Evolutionary conservation across 345 rosid genomes (phyloP), one percentile per base, ranked within the genome.

Genomic region (Boechera stricta): DNA sequence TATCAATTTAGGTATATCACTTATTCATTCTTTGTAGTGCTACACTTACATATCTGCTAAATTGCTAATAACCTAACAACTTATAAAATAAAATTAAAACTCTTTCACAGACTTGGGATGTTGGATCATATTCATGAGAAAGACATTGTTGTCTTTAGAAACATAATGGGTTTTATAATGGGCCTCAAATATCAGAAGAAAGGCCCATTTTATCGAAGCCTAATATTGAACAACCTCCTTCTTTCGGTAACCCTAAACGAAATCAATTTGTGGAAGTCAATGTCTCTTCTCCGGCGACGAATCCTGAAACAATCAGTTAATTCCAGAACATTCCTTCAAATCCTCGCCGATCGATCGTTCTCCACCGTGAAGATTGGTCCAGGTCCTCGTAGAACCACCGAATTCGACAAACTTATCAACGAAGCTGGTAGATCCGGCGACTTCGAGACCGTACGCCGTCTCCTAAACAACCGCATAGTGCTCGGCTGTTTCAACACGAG

Each of bases 401-500:
- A 84, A 68, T 88, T 84, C 75, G 93, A 92, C 72, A 81, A 80
- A 15, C 87, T 81, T 15, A 73, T 84, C 67, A 51, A 81, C 70
- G 78, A 75, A n/a, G 87, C 91, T 8, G 93, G 81, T 35, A 81
- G 58, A 38, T 76, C 78, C 41, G 76, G 84, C 36, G 88, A 92
- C 64, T 67, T 86, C 48, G 84, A 80, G 65, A 67, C 83, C 2
- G 83, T 90, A 31, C 83, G 72, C 47, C 39, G 82, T 75, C 88
- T 87, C 48, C 87, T 88, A 71, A 83, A 74, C 79, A 90, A 85
- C 78, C 88, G 91, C 56, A 13, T 75, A 12, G 67, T 57, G 12
- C 85, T 84, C 72, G 72, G 78, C 5, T 84, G 80, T 72, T 87
- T 77, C 81, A 90, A 85, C 84, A 86, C 89, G 65, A 29, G 48